These are phyloP conservation scores for Corymbia maculata DNA, from an alignment of 345 rosid genomes.

Conservation along the genomic window DNA sequence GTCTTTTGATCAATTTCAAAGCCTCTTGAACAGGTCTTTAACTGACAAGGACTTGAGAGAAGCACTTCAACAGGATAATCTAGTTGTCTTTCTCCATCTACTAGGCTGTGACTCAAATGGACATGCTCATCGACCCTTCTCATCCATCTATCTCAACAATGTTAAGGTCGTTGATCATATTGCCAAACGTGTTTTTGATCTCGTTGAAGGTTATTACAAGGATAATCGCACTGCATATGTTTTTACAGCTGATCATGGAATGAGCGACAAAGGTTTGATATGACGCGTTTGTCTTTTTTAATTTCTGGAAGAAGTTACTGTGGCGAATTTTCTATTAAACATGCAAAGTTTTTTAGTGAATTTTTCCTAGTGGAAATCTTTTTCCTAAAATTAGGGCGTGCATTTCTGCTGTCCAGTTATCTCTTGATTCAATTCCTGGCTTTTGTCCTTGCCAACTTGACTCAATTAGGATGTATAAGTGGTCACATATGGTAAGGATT, in stretches of 20 bases:
- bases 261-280: constrained; percentile 87
- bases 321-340: not conserved
- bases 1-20: constrained; percentile 92
- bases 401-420: not conserved
- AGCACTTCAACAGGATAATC: constrained; percentile 72
- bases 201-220: constrained; percentile 75
- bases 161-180: constrained; percentile 89
- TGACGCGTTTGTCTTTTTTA: not conserved
- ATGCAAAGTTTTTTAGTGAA: not conserved
- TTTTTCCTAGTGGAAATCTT: not conserved
- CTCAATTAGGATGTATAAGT: not conserved
- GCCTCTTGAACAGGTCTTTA: constrained; percentile 77
- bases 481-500: not conserved
- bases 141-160: constrained; percentile 89
- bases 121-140: constrained; percentile 93
- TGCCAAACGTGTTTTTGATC: constrained; percentile 65
- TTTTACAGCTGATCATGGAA: constrained; percentile 96
- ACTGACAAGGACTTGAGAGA: constrained; percentile 63
- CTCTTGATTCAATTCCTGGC: not conserved
- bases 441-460: not conserved
- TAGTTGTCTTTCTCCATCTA: constrained; percentile 82
- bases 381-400: not conserved
- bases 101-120: constrained; percentile 99
- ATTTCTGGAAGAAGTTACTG: not conserved
- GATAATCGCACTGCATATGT: constrained; percentile 85